These are phyloP conservation scores for Epithele typhae DNA, from an alignment of 768 basidiomycete species.

Conservation along the genomic window DNA sequence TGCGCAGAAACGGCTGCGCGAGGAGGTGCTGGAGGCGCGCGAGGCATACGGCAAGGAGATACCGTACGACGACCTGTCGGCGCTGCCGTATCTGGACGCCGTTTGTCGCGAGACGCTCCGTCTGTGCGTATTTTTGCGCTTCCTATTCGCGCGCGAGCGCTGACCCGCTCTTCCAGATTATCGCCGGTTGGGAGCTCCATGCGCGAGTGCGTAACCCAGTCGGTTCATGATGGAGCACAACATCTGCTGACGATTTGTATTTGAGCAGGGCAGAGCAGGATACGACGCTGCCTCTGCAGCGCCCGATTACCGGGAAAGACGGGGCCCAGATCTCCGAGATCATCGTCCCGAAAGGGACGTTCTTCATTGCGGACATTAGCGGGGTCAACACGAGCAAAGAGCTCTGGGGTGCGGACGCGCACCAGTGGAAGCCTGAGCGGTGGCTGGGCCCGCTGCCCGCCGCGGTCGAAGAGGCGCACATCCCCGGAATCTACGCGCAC, in stretches of 20 bases:
- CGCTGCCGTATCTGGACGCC: slow-evolving; percentile 60
- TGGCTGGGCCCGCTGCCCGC: slow-evolving; percentile 41
- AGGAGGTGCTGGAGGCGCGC: background rate
- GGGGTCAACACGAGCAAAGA: slow-evolving; percentile 35
- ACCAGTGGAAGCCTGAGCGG: slow-evolving; percentile 50
- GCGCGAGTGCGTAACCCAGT: no score
- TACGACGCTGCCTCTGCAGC: slow-evolving; percentile 36
- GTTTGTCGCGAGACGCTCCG: slow-evolving; percentile 58
- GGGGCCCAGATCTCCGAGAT: slow-evolving; percentile 35
- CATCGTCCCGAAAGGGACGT: slow-evolving; percentile 35
- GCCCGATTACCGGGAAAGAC: slow-evolving; percentile 32
- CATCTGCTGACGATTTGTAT: no score
- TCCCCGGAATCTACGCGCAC: slow-evolving; percentile 43
- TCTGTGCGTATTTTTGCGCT: slow-evolving; percentile 25
- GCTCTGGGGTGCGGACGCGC: slow-evolving; percentile 44
- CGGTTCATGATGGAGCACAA: no score
- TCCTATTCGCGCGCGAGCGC: no score
- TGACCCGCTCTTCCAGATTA: no score
- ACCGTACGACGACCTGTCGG: slow-evolving; percentile 33
- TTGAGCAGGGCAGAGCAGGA: slow-evolving; percentile 32
- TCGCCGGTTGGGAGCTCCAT: no score
- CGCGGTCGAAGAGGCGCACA: slow-evolving; percentile 29
- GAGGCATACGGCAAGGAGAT: slow-evolving; percentile 22
- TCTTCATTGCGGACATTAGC: slow-evolving; percentile 33
- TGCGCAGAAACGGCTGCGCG: background rate